These are phyloP conservation scores for Clonostachys chloroleuca DNA, from an alignment of 2,329 filamentous ascomycete genomes.

Conservation along the genomic window DNA sequence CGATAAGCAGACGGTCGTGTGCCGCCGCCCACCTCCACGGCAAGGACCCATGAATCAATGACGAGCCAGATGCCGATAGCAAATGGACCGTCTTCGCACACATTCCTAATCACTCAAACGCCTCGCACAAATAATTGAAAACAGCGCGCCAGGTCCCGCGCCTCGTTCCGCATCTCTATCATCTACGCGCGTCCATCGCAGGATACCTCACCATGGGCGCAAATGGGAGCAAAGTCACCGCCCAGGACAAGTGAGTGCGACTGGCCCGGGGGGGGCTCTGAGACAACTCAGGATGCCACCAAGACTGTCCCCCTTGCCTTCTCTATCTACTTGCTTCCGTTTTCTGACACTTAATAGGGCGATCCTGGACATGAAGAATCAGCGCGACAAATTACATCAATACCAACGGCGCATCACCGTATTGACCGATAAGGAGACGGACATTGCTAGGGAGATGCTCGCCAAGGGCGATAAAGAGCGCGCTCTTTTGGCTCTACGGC, in stretches of 20 bases:
- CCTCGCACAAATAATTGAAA: too few relatives aligned
- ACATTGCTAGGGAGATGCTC: conserved; percentile 79
- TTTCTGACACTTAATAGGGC: conserved; percentile 53
- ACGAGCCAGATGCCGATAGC: too few relatives aligned
- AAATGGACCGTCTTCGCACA: too few relatives aligned
- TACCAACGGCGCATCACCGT: conserved; percentile 88
- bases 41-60: too few relatives aligned
- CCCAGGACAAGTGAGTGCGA: conserved; percentile 74
- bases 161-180: too few relatives aligned
- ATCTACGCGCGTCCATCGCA: too few relatives aligned
- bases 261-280: background rate
- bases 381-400: conserved; percentile 94
- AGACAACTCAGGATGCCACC: background rate
- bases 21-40: too few relatives aligned
- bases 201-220: conserved; percentile 41
- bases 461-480: conserved; percentile 73
- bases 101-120: too few relatives aligned
- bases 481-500: conserved; percentile 81
- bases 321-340: conserved; percentile 1
- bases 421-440: conserved; percentile 83
- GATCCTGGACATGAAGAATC: conserved; percentile 95
- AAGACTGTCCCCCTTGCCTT: conserved; percentile 7
- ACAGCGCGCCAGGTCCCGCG: too few relatives aligned
- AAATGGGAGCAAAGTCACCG: conserved; percentile 52
- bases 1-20: too few relatives aligned